Percentiles rank a stretch among this genome's conserved stretches.
These are phyloP conservation scores for Astrocystis sublimbata DNA, from an alignment of 495 filamentous ascomycete species.

Conservation along the genomic window DNA sequence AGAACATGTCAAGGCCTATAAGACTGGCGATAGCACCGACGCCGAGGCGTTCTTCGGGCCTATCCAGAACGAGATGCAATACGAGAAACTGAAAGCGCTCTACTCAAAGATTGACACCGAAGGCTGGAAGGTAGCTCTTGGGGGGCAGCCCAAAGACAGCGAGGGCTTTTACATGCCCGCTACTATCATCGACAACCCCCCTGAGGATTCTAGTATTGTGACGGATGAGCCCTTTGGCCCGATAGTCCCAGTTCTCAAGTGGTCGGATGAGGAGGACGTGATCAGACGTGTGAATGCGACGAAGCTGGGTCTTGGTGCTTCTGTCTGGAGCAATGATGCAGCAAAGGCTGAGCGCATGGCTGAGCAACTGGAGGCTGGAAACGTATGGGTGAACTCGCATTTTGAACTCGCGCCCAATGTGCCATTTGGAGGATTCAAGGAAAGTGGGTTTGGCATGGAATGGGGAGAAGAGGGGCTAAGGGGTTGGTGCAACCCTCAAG, in stretches of 20 bases:
- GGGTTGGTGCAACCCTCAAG: conserved; percentile 52
- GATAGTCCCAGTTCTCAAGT: conserved; percentile 46
- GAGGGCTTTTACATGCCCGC: conserved; percentile 53
- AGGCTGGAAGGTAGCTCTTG: conserved; percentile 27
- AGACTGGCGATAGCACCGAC: conserved; percentile 40
- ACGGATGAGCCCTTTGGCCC: conserved; percentile 52
- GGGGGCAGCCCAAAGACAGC: not conserved
- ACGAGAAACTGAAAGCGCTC: conserved; percentile 41
- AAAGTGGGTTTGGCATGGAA: conserved; percentile 59
- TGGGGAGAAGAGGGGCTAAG: conserved; percentile 52
- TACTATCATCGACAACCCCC: conserved; percentile 61
- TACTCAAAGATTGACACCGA: conserved; percentile 24
- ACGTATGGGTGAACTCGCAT: conserved; percentile 48
- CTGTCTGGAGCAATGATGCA: conserved; percentile 45
- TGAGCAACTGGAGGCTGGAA: conserved; percentile 41
- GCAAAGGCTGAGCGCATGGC: conserved; percentile 39
- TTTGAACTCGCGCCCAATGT: conserved; percentile 41
- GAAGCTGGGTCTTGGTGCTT: conserved; percentile 43
- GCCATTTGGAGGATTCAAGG: conserved; percentile 58
- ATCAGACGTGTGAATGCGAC: conserved; percentile 42
- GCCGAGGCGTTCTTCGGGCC: conserved; percentile 47
- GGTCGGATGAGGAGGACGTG: conserved; percentile 44
- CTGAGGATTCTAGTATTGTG: conserved; percentile 51
- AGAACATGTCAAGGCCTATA: conserved; percentile 45
- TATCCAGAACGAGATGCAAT: conserved; percentile 58